phyloP scores from a whole-genome alignment of 1,284 basidiomycete genomes.

The Boletellus deceptivus region DNA sequence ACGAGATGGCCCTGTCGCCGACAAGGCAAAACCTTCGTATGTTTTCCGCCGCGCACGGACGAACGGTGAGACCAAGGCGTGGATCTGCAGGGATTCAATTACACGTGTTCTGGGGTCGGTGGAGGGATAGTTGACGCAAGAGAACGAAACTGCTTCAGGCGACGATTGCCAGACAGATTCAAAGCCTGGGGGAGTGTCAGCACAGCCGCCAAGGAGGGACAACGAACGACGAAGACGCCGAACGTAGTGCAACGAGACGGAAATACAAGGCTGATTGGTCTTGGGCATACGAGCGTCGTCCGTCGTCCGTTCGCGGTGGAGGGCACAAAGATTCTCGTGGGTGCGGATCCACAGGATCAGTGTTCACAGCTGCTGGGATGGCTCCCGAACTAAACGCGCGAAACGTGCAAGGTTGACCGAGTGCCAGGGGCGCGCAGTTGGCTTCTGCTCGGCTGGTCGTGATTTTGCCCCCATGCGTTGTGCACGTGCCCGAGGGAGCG shows the following conservation, averaged over 20 bases:
- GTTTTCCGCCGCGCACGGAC: background rate
- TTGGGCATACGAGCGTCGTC: too few species aligned
- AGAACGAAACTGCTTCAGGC: background rate
- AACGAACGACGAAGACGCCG: background rate
- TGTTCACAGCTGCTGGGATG: background rate
- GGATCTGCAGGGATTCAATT: background rate
- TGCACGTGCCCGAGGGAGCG: background rate
- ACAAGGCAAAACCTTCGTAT: background rate
- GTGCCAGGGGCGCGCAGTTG: background rate
- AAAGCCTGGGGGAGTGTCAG: background rate
- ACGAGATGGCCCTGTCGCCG: background rate
- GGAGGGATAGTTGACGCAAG: slow-evolving; percentile 1
- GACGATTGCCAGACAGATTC: background rate
- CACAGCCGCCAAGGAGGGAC: background rate
- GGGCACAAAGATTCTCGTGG: background rate
- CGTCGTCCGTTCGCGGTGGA: background rate
- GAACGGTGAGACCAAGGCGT: background rate
- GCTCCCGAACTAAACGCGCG: slow-evolving; percentile 2
- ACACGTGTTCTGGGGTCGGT: slow-evolving; percentile 1
- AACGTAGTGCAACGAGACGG: background rate
- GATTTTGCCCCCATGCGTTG: background rate
- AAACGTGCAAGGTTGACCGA: background rate
- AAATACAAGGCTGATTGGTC: too few species aligned
- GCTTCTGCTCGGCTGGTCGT: too few species aligned
- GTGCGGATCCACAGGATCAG: background rate